phyloP scores from a whole-genome alignment of 106 monocot species.

The Alisma plantagoaquatica region DNA sequence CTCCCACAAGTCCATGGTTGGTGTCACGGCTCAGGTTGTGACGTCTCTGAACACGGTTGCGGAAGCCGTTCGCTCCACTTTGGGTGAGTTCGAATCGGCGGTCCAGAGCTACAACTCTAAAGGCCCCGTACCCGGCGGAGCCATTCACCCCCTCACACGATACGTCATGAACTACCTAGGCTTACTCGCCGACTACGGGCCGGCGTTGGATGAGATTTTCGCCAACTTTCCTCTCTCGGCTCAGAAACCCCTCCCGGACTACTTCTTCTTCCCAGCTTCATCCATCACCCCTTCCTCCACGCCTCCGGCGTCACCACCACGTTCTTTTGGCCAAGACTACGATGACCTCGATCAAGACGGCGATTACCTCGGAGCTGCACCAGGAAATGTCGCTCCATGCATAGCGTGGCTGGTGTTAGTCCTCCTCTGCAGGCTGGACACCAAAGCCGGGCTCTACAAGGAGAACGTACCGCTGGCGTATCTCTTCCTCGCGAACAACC shows the following conservation, averaged over 20 bases:
- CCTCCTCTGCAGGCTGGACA: constrained; percentile 48
- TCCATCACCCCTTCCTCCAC: background rate
- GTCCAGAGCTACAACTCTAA: constrained; percentile 43
- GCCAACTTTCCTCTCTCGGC: constrained; percentile 10
- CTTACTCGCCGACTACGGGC: constrained; percentile 43
- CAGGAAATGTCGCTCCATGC: background rate
- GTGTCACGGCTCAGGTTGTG: constrained; percentile 14
- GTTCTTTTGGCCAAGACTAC: background rate
- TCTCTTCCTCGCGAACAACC: constrained; percentile 60
- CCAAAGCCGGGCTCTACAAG: constrained; percentile 25
- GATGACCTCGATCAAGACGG: background rate
- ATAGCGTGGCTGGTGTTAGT: constrained; percentile 36
- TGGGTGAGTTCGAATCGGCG: constrained; percentile 45
- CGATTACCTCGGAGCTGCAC: background rate
- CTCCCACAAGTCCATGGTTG: constrained; percentile 22
- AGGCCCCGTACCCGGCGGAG: constrained; percentile 22
- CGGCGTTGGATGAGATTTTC: constrained; percentile 26
- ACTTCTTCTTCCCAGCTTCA: background rate
- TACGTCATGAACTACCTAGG: constrained; percentile 58
- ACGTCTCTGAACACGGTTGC: constrained; percentile 17
- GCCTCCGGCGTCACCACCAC: constrained; percentile 1
- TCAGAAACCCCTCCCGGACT: background rate
- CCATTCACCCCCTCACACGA: constrained; percentile 36
- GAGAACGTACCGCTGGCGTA: constrained; percentile 25
- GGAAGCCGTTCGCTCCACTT: constrained; percentile 16